Conservation (phyloP, 2,329 filamentous ascomycete species). For the Alternaria conjuncta region DNA sequence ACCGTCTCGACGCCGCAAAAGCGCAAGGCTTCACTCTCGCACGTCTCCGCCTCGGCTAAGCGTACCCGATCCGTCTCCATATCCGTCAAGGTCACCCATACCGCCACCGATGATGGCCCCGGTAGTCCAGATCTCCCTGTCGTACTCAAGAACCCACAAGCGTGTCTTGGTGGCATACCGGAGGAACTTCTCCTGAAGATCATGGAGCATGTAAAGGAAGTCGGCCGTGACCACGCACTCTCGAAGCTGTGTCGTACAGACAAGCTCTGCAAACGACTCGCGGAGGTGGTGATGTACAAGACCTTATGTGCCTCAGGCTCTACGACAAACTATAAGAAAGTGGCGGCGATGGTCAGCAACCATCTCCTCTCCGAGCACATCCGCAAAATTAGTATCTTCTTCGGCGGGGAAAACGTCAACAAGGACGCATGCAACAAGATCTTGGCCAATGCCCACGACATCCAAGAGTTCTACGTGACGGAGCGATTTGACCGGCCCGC, state of each 20-base stretch:
- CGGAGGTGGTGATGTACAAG: constrained; percentile 2
- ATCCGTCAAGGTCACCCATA: background rate
- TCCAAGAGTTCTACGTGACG: background rate
- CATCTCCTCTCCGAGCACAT: background rate
- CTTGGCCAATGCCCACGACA: background rate
- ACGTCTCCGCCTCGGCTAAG: background rate
- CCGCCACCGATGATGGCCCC: rapidly evolving
- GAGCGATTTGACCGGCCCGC: background rate
- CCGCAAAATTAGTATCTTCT: background rate
- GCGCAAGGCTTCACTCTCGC: constrained; percentile 6
- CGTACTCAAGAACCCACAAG: background rate
- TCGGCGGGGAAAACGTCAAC: background rate
- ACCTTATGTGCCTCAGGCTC: background rate
- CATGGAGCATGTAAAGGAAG: background rate
- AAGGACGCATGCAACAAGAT: background rate
- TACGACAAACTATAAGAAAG: background rate
- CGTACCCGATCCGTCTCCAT: background rate
- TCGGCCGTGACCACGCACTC: background rate
- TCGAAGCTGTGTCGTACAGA: constrained; percentile 3
- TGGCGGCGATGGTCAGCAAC: background rate
- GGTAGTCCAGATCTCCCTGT: background rate
- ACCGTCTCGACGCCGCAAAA: background rate
- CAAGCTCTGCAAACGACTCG: constrained; percentile 8
- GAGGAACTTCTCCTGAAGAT: constrained; percentile 13
- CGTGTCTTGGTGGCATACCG: constrained; percentile 4